These are phyloP conservation scores for Infundibulicybe gibba DNA, from an alignment of 768 basidiomycete genomes.

Conservation along the genomic window DNA sequence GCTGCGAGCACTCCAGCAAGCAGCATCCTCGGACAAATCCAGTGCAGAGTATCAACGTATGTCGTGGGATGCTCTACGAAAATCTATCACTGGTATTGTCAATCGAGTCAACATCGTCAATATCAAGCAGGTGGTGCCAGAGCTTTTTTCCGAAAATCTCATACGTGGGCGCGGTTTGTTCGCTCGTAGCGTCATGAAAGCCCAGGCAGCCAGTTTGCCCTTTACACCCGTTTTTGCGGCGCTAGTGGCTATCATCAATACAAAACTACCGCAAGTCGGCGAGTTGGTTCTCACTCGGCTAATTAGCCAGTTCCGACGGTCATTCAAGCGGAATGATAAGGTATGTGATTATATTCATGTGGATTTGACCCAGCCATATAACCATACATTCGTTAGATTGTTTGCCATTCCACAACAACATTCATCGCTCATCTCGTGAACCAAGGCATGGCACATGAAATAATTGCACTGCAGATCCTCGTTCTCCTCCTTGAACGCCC, in stretches of 20 bases:
- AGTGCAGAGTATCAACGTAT: conserved; percentile 90
- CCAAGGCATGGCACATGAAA: conserved; percentile 89
- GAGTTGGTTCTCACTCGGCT: conserved; percentile 87
- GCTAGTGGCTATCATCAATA: conserved; percentile 92
- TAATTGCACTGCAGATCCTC: conserved; percentile 93
- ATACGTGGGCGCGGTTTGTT: conserved; percentile 92
- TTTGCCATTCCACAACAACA: conserved; percentile 90
- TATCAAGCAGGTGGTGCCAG: conserved; percentile 91
- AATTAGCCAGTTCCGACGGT: conserved; percentile 90
- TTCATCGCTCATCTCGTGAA: conserved; percentile 92
- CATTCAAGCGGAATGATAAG: conserved; percentile 98
- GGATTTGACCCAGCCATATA: too few species aligned
- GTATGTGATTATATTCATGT: conserved; percentile 36
- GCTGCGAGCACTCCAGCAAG: conserved; percentile 84
- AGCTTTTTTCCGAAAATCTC: conserved; percentile 91
- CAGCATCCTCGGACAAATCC: conserved; percentile 76
- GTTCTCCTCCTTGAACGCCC: conserved; percentile 94
- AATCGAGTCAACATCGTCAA: conserved; percentile 97
- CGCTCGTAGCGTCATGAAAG: conserved; percentile 94
- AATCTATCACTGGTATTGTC: conserved; percentile 98
- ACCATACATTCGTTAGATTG: conserved; percentile 47
- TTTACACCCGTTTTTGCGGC: conserved; percentile 98
- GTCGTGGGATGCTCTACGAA: conserved; percentile 97
- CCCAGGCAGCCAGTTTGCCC: conserved; percentile 93
- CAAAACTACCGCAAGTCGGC: conserved; percentile 94